Evolutionary conservation across 306 rosid genomes (phyloP).

Genomic region (Quercus aquifolioides): DNA sequence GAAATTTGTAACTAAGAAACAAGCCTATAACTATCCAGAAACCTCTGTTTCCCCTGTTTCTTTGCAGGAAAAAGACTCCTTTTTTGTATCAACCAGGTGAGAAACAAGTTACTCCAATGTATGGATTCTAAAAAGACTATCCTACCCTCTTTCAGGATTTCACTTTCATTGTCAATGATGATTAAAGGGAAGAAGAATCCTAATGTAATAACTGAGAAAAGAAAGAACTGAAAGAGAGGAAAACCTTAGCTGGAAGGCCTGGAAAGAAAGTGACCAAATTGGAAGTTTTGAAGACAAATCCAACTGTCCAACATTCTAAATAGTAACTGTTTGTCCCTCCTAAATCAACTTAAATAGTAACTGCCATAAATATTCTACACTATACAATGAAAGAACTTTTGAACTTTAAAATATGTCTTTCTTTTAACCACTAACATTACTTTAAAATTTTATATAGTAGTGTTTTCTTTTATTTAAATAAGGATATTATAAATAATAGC

Average conservation of each 20-base stretch:
- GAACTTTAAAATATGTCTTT: neutral
- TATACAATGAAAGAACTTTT: neutral
- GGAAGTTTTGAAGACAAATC: constrained; percentile 21
- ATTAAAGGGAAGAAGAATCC: constrained; percentile 4
- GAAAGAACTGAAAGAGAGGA: constrained; percentile 16
- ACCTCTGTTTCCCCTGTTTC: constrained; percentile 21
- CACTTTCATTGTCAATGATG: constrained; percentile 23
- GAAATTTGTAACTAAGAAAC: constrained; percentile 9
- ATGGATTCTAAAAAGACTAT: constrained; percentile 26
- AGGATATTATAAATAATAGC: neutral
- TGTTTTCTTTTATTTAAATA: neutral
- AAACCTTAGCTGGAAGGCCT: constrained; percentile 26
- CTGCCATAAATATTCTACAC: neutral
- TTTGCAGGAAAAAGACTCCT: neutral
- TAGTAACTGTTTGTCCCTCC: constrained; percentile 5
- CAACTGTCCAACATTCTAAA: constrained; percentile 24
- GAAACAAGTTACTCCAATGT: constrained; percentile 1
- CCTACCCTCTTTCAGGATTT: constrained; percentile 30
- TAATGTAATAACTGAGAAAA: neutral
- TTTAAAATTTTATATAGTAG: neutral
- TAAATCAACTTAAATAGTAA: constrained; percentile 9
- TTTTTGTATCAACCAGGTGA: constrained; percentile 5
- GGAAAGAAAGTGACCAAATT: constrained; percentile 12
- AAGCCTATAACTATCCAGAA: neutral
- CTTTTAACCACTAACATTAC: neutral